These are phyloP conservation scores for Trichomonascaceae sp. DNA, from an alignment of 1,139 yeast genomes.

Conservation along the genomic window DNA sequence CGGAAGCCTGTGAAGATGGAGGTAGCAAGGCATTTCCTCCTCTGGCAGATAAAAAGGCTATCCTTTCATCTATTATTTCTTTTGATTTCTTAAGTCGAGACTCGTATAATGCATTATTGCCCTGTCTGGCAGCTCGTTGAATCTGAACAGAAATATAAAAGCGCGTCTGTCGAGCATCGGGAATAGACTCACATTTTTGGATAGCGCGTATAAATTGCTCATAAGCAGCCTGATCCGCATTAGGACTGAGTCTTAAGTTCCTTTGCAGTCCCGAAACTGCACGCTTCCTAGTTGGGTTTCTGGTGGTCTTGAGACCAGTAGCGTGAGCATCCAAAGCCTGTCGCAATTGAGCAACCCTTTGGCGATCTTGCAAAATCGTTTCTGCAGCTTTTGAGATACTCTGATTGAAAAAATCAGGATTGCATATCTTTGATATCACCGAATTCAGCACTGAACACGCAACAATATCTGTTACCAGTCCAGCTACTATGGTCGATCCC, in stretches of 20 bases:
- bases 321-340: slow-evolving; percentile 67
- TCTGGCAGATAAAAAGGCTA: slow-evolving; percentile 23
- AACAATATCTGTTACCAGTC: slow-evolving; percentile 58
- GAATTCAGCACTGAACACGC: slow-evolving; percentile 53
- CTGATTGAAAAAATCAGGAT: slow-evolving; percentile 74
- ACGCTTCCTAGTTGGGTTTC: not conserved
- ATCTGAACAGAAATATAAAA: slow-evolving; percentile 40
- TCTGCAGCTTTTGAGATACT: slow-evolving; percentile 56
- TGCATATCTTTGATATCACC: slow-evolving; percentile 51
- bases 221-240: slow-evolving; percentile 35
- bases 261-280: slow-evolving; percentile 6
- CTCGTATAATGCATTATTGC: slow-evolving; percentile 19
- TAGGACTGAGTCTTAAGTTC: slow-evolving; percentile 25
- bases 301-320: slow-evolving; percentile 11
- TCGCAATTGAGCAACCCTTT: slow-evolving; percentile 67
- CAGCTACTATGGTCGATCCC: slow-evolving; percentile 43
- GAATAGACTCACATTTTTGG: slow-evolving; percentile 31
- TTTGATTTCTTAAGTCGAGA: slow-evolving; percentile 28
- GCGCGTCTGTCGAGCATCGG: slow-evolving; percentile 41
- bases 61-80: slow-evolving; percentile 23
- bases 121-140: slow-evolving; percentile 22
- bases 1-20: not conserved
- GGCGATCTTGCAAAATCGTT: slow-evolving; percentile 62
- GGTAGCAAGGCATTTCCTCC: not conserved
- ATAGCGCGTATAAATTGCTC: slow-evolving; percentile 40